Evolutionary conservation across 2,329 filamentous ascomycete genomes (phyloP), one percentile per base, ranked within the genome.

Genomic region (Aspergillus udagawae): DNA sequence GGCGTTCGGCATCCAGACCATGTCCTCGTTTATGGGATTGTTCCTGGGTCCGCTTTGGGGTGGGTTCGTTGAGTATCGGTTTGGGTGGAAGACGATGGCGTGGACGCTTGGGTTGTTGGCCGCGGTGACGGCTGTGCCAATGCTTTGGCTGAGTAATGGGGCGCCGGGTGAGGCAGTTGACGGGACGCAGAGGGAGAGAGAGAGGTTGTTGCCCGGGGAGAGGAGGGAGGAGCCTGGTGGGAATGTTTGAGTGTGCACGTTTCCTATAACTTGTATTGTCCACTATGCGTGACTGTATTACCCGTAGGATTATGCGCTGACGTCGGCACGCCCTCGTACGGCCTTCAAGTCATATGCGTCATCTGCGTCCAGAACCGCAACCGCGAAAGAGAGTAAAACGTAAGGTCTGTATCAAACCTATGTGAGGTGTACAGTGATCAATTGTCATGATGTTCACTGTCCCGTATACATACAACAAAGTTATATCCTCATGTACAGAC

Each of bases 1-100:
- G 69, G 75, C 88, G 0, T 89, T 87, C 67, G 85, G 83, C 2
- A 73, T 88, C 57, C 86, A 84, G 63, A 84, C 80, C n/a, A 80
- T 87, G 77, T 78, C 84, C 0, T 88, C 86, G 68, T 82, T 81
- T 58, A 71, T 76, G 0, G 86, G 86, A 0, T 70, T 88, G 52
- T 82, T 84, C 0, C 53, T 86, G 5, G 86, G 86, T 0, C 86
- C 86, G 0, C 66, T 86, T 14, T 68, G 84, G 51, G 81, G 80
- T 7, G 85, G 85, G 1, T 65, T 74, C 51, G 63, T 73, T 17
- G 66, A 70, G 58, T 66, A 66, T 58, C 55, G 63, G 32, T 69
- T 66, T 51, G 70, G 71, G 28, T 76, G 73, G 73, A 58, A 59
- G 23, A 58, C 58, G 20, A 70, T 72, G 68, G 59, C 63, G 9